Conservation (phyloP, 2,329 filamentous ascomycete species). For the Ceratocystis cubensis region DNA sequence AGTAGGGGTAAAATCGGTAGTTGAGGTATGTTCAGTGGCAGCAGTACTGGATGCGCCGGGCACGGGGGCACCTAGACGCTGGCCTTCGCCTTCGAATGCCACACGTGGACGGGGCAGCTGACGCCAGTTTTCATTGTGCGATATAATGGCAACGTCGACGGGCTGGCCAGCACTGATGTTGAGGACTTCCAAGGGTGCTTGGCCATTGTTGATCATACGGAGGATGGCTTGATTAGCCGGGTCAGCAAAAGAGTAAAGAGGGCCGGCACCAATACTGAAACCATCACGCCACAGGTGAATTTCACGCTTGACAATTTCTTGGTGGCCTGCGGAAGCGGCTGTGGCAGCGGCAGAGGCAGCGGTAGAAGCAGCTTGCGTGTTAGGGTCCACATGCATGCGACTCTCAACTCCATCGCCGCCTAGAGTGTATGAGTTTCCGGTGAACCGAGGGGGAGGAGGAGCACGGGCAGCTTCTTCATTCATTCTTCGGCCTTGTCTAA, state of each 20-base stretch:
- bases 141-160: conserved; percentile 66
- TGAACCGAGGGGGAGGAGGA: conserved; percentile 47
- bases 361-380: conserved; percentile 24
- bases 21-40: conserved; percentile 17
- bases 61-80: conserved; percentile 64
- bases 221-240: conserved; percentile 60
- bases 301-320: conserved; percentile 34
- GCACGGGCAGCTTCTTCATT: conserved; percentile 26
- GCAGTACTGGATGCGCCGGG: conserved; percentile 39
- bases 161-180: conserved; percentile 62
- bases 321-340: conserved; percentile 37
- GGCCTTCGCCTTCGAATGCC: conserved; percentile 60
- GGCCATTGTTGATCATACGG: conserved; percentile 62
- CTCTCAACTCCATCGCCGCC: conserved; percentile 67
- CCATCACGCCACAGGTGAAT: conserved; percentile 75
- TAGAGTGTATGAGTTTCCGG: conserved; percentile 60
- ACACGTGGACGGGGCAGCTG: conserved; percentile 62
- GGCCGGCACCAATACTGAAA: conserved; percentile 74
- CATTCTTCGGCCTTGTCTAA: conserved; percentile 13
- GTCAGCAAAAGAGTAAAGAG: conserved; percentile 66
- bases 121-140: conserved; percentile 62
- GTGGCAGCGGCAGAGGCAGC: conserved; percentile 27
- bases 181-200: conserved; percentile 65
- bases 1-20: conserved; percentile 23
- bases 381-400: conserved; percentile 52